Evolutionary conservation across 1,139 yeast genomes (phyloP), one percentile per base, ranked within the genome.

Genomic region (Hansenula lynferdii): DNA sequence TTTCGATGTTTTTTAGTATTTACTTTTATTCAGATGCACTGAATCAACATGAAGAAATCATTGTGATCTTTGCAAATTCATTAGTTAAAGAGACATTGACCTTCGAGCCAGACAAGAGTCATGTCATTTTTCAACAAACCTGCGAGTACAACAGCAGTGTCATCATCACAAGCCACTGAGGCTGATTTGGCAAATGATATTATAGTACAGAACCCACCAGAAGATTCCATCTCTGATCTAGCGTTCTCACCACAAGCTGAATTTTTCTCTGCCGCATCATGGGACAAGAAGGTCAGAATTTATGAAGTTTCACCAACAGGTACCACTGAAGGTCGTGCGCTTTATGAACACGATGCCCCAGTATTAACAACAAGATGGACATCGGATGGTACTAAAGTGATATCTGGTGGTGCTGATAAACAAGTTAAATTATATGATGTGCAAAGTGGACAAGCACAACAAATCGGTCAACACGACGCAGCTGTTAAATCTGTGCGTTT

Each of bases 261-360:
- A 51, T 67, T 80, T 43, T 64, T 77, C 40, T 79, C 95, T 3
- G 95, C 80, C 4, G 76, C 95, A 10, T 83, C 95, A 28, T 94
- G 99, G 98, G 99, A 94, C 63, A 85, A 85, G 54, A 89, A 89
- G 58, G 96, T 87, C 28, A 74, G 98, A 43, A 82, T 94, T 42
- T 94, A 94, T 69, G 97, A 92, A 60, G 79, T 90, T 21, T 79
- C 79, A 47, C 68, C 78, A 18, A 77, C 72, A 48, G 77, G 79
- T 26, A 62, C 64, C 28, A 68, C 80, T 2, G 94, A 85, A 53
- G 97, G 97, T 7, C 68, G 96, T 39, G 96, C 97, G 1, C 61
- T 90, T 57, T 90, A 75, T 58, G 96, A 87, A 54, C 97, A 92
- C 57, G 85, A 81, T 24, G 97, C 77, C 0, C 97, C 98, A 0